These are phyloP conservation scores for Ostreobium quekettii DNA, from an alignment of 139 green algal species.

Conservation along the genomic window DNA sequence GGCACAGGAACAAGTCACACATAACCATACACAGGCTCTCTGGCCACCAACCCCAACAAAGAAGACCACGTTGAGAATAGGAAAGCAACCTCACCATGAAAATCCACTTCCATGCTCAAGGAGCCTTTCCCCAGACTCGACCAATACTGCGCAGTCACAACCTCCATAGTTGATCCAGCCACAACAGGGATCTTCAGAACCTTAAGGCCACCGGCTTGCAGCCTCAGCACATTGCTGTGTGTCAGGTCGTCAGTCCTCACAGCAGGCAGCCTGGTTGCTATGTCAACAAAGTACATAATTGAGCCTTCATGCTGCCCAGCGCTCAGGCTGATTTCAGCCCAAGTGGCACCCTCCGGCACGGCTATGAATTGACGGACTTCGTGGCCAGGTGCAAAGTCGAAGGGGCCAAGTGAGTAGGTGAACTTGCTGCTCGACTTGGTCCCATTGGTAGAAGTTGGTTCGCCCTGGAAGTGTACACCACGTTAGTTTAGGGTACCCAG, in stretches of 20 bases:
- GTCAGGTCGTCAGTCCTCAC: neutral
- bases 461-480: too few species aligned
- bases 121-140: neutral
- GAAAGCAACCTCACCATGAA: too few species aligned
- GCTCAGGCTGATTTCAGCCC: constrained; percentile 61
- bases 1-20: too few species aligned
- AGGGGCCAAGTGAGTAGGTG: constrained; percentile 14
- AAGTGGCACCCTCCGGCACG: constrained; percentile 68
- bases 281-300: constrained; percentile 30
- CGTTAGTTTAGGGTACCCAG: too few species aligned
- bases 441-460: too few species aligned
- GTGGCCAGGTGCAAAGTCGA: constrained; percentile 22
- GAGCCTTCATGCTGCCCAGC: constrained; percentile 33
- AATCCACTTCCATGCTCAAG: neutral
- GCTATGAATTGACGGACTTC: constrained; percentile 57
- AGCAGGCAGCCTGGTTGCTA: constrained; percentile 20
- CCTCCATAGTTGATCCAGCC: constrained; percentile 10
- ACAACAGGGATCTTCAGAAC: neutral
- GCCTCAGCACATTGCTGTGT: neutral
- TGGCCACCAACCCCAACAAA: too few species aligned
- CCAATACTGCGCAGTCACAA: constrained; percentile 12
- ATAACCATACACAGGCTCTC: too few species aligned
- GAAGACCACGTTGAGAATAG: too few species aligned
- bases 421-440: neutral
- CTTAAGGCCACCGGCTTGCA: neutral